Conservation (phyloP, 2,329 filamentous ascomycete genomes). For the Bipolaris sorokiniana region DNA sequence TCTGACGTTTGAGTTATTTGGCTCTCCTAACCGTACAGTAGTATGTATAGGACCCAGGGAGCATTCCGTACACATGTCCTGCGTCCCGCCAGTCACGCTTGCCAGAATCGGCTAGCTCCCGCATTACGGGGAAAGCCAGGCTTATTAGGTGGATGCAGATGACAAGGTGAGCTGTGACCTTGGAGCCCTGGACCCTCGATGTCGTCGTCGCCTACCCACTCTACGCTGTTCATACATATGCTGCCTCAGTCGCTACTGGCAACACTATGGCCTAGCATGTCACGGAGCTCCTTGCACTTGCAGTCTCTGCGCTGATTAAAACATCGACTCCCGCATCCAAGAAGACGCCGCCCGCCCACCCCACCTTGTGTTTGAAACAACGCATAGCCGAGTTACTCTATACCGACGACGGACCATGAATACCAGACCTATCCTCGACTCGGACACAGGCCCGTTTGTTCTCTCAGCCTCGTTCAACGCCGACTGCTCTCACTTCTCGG, state of each 20-base stretch:
- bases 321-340: slow-evolving; percentile 14
- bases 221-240: slow-evolving; percentile 7
- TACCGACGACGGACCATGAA: slow-evolving; percentile 68
- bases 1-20: neutral
- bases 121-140: slow-evolving; percentile 25
- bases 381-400: neutral
- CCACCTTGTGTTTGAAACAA: neutral
- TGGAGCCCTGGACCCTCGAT: slow-evolving; percentile 15
- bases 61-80: neutral
- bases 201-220: slow-evolving; percentile 6
- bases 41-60: neutral
- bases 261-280: slow-evolving; percentile 35
- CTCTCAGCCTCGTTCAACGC: slow-evolving; percentile 86
- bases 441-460: slow-evolving; percentile 73
- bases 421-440: slow-evolving; percentile 83
- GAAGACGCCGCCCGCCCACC: slow-evolving; percentile 21
- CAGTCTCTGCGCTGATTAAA: slow-evolving; percentile 9
- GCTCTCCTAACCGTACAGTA: neutral
- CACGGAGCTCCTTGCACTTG: slow-evolving; percentile 16
- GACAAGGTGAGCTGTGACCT: slow-evolving; percentile 21
- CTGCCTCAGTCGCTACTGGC: slow-evolving; percentile 21
- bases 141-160: slow-evolving; percentile 12
- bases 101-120: slow-evolving; percentile 20
- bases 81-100: slow-evolving; percentile 5
- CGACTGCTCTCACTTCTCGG: slow-evolving; percentile 83